These are phyloP conservation scores for Castanospermum australe DNA, from an alignment of 306 rosid genomes.

Conservation along the genomic window DNA sequence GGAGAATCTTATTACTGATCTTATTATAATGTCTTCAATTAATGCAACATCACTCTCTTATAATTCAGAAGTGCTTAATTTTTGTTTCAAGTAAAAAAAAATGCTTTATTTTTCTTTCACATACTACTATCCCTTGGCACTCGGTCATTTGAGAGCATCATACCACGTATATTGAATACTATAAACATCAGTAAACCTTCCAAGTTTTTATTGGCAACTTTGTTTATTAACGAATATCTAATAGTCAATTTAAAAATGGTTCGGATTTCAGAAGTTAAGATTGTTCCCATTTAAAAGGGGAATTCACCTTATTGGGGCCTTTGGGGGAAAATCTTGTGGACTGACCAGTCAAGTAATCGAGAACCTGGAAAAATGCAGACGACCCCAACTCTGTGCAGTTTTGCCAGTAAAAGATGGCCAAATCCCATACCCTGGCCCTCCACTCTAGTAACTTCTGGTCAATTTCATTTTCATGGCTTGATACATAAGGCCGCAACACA, in stretches of 20 bases:
- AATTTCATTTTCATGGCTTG: conserved; percentile 65
- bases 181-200: not conserved
- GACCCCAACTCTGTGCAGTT: conserved; percentile 71
- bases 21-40: not conserved
- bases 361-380: conserved; percentile 55
- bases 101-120: conserved; percentile 11
- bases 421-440: conserved; percentile 74
- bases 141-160: not conserved
- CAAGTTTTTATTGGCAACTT: not conserved
- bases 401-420: conserved; percentile 69
- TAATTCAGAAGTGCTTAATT: not conserved
- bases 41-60: not conserved
- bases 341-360: conserved; percentile 55
- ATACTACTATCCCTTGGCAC: not conserved
- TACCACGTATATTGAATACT: not conserved
- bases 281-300: not conserved
- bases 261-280: not conserved
- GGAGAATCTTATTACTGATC: not conserved
- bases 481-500: conserved; percentile 69
- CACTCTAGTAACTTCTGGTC: conserved; percentile 63
- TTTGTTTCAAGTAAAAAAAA: too few relatives aligned
- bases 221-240: not conserved
- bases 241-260: not conserved
- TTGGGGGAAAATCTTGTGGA: conserved; percentile 42
- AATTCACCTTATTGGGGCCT: conserved; percentile 36